Evolutionary conservation across 1,284 basidiomycete species (phyloP), one percentile per base, ranked within the genome.

Genomic region (Dichomitus squalens): DNA sequence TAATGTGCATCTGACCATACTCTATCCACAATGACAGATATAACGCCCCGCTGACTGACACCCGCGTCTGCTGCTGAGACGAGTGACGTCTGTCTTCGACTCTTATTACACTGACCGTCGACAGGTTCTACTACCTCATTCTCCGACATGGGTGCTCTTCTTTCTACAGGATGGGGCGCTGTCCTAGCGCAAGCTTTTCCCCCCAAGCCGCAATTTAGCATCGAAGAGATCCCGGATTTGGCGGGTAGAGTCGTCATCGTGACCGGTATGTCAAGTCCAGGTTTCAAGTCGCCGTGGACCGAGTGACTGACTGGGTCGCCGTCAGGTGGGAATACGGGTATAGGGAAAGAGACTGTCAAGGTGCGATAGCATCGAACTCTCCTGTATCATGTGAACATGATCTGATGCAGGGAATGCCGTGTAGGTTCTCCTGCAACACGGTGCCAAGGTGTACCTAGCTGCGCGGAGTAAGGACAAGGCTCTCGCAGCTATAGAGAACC

Each of bases 391-490:
- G 16, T 36, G 5, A 16, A 4, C 35, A 36, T 6, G 7, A 33
- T 36, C n/a, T n/a, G 9, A 36, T n/a, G 35, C 9, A n/a, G 18
- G 6, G 7, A 3, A 8, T 39, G 38, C 18, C 20, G 52, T 66
- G 27, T 63, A 64, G 57, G 67, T 72, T 11, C 71, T 82, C 8
- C 72, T 83, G 49, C 59, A 73, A n/a, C 72, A 74, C 44, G 76
- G 79, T 38, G 81, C 81, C 0, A 81, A 73, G 46, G 83, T 86
- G 4, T 84, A 83, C 62, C 71, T 86, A 56, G 79, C 76, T 1
- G 70, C 76, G 4, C 73, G 83, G 2, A 73, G 66, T 38, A 68
- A 72, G 50, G 55, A 62, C 12, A 80, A 78, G 51, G 79, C 78
- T 0, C 53, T 73, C 16, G 69, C 70, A 0, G 80, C 80, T 3